Evolutionary conservation across 441 rosid species (phyloP).

Genomic region (Populus hybrid): DNA sequence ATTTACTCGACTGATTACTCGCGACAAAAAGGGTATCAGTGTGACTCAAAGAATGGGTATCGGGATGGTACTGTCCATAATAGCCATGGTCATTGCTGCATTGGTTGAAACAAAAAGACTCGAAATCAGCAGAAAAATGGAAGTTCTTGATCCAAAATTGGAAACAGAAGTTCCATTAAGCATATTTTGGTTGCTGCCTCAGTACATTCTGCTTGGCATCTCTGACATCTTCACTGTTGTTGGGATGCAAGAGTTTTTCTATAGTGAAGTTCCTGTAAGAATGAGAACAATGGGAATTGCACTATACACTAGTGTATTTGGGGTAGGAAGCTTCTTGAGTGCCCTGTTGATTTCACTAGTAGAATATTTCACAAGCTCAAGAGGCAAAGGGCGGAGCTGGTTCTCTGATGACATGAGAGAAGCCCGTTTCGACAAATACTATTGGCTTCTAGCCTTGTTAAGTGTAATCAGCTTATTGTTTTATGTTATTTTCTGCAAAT

Average conservation of each 20-base stretch:
- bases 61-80: constrained; percentile 76
- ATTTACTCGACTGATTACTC: constrained; percentile 36
- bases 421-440: no score
- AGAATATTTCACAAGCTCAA: no score
- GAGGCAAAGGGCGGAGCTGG: no score
- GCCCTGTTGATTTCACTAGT: constrained; percentile 72
- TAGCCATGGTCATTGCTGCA: constrained; percentile 83
- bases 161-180: constrained; percentile 36
- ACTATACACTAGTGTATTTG: constrained; percentile 79
- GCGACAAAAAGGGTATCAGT: constrained; percentile 46
- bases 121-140: constrained; percentile 31
- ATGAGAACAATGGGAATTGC: constrained; percentile 96
- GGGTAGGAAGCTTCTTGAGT: constrained; percentile 85
- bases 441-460: no score
- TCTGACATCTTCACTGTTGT: constrained; percentile 91
- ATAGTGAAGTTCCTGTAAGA: constrained; percentile 70
- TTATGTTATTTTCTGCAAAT: no score
- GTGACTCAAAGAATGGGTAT: constrained; percentile 87
- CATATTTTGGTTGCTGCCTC: constrained; percentile 86
- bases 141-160: constrained; percentile 16
- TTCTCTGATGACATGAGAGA: no score
- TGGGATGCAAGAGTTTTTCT: constrained; percentile 96
- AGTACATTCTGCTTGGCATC: constrained; percentile 72
- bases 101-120: constrained; percentile 68
- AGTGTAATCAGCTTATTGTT: no score